phyloP scores from a whole-genome alignment of 208 protist genomes.

The Naegleria lovaniensis region DNA sequence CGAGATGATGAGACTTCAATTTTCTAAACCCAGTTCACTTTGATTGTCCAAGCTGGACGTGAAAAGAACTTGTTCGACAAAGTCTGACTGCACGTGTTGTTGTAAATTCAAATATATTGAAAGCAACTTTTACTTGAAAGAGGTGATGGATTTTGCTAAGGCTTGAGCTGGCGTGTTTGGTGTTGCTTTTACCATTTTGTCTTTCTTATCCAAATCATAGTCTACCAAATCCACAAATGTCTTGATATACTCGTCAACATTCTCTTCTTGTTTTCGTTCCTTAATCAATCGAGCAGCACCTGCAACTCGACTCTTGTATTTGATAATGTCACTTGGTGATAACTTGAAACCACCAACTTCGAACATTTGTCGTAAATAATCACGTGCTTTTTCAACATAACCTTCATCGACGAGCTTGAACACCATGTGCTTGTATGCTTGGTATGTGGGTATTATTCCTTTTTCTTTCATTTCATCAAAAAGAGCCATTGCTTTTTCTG shows the following conservation, averaged over 20 bases:
- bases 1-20: too few relatives aligned
- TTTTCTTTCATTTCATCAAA: conserved; percentile 14
- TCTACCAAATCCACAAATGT: not conserved
- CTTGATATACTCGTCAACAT: not conserved
- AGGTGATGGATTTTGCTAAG: too few relatives aligned
- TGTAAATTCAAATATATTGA: too few relatives aligned
- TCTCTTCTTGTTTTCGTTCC: not conserved
- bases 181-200: too few relatives aligned
- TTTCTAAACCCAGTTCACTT: too few relatives aligned
- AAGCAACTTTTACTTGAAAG: too few relatives aligned
- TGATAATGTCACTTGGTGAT: not conserved
- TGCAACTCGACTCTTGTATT: not conserved
- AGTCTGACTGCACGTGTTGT: too few relatives aligned
- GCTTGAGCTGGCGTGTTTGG: too few relatives aligned
- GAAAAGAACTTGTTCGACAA: too few relatives aligned
- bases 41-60: too few relatives aligned
- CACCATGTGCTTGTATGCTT: not conserved
- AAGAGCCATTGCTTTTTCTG: not conserved
- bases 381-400: not conserved
- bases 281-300: not conserved
- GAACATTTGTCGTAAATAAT: not conserved
- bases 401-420: not conserved
- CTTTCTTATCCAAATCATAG: not conserved
- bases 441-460: not conserved
- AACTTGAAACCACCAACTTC: not conserved